Percentiles rank a stretch among this genome's conserved stretches.
These are phyloP conservation scores for Thielaviopsis ethacetica DNA, from an alignment of 2,329 filamentous ascomycete species.

Conservation along the genomic window DNA sequence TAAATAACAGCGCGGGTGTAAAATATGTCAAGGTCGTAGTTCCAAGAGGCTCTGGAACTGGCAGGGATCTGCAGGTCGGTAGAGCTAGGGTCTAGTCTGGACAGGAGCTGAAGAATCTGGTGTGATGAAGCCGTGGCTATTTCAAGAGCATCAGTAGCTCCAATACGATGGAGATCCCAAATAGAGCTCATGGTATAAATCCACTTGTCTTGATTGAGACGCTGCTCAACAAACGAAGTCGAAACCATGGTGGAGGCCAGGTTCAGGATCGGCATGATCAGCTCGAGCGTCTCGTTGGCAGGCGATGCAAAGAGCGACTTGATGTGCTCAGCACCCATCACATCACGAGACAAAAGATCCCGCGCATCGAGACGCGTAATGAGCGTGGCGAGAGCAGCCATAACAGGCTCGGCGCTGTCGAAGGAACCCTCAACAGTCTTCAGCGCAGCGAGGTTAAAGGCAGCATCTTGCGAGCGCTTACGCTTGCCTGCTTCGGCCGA, in stretches of 20 bases:
- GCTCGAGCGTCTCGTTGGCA: slow-evolving; percentile 28
- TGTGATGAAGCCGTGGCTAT: slow-evolving; percentile 32
- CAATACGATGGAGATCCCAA: slow-evolving; percentile 40
- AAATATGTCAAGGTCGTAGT: slow-evolving; percentile 29
- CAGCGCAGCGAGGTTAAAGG: slow-evolving; percentile 16
- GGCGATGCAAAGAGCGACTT: slow-evolving; percentile 38
- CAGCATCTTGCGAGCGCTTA: slow-evolving; percentile 24
- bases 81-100: slow-evolving; percentile 12
- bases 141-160: slow-evolving; percentile 28
- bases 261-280: slow-evolving; percentile 29
- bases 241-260: slow-evolving; percentile 27
- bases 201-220: slow-evolving; percentile 29
- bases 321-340: slow-evolving; percentile 40
- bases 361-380: slow-evolving; percentile 27
- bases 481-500: slow-evolving; percentile 23
- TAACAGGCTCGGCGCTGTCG: slow-evolving; percentile 30
- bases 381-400: slow-evolving; percentile 29
- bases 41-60: slow-evolving; percentile 22
- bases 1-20: slow-evolving; percentile 34
- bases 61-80: slow-evolving; percentile 2
- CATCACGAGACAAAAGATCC: slow-evolving; percentile 24
- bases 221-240: slow-evolving; percentile 18
- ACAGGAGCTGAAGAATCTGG: slow-evolving; percentile 19
- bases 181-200: slow-evolving; percentile 27
- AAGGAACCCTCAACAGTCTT: slow-evolving; percentile 26